Base-by-base conservation (phyloP, 768 basidiomycete species). In the Suillus tomentosus region DNA sequence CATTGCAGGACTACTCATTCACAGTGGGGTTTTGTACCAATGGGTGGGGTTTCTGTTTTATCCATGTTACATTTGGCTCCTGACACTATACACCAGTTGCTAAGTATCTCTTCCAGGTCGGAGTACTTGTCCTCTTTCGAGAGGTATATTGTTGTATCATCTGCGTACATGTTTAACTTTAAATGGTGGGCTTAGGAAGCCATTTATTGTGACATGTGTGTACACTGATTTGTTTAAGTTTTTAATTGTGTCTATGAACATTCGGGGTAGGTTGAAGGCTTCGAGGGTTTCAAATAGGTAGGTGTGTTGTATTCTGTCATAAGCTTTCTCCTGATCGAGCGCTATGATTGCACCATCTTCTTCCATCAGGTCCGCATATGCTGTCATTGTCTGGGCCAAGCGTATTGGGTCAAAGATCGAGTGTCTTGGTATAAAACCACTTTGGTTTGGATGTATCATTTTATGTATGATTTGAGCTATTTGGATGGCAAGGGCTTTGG, bases 381-480 rank as follows among this genome's bases (percentile, higher is more conserved):
- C 37, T 0, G 75, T 67, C 34, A 80, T 70, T 0, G 71, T 31
- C 31, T 75, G 62, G 0, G 71, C 64, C 0, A 80, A 72, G 0
- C 71, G 34, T 0, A 72, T 78, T 0, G 79, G 77, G 69, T 82
- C 71, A 0, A 63, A 65, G 6, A 82, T 79, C 0, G 64, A 62
- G 14, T 77, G 31, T 0, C 73, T 76, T 17, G 64, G 68, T 0
- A 83, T 69, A 34, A 83, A 82, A 0, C 81, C 81, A 0, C 80
- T 74, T 66, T 81, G 80, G 70, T 77, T 68, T 10, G 14, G 19
- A 61, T 81, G 77, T 1, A 82, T 71, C 0, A 79, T n/a, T 4
- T 4, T 45, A 2, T 45, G 2, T 22, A 19, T 0, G 0, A n/a
- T 3, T 1, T 2, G 0, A 1, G 69, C 72, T 0, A 78, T 58